Base-by-base conservation (phyloP, 495 filamentous ascomycete species). In the Penicillium soppii region DNA sequence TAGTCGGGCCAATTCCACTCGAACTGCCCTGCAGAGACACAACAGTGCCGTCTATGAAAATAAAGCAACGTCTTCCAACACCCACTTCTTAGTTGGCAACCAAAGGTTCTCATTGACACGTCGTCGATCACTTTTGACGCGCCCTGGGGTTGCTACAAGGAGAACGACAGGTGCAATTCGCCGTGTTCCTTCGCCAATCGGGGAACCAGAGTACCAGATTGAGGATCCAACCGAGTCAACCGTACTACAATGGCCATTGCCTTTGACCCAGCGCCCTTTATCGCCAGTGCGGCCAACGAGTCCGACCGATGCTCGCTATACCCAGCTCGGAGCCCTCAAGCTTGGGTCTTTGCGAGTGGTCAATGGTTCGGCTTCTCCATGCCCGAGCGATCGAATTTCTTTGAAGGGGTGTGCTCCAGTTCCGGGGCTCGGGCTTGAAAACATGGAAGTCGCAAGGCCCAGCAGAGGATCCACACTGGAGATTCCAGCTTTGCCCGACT, bases 271-370 rank as follows among this genome's bases (percentile, higher is more conserved):
- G 12, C 37, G 21, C 1, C 9, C 30, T 1, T 22, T 33, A 21
- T 23, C 53, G 12, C 53, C 54, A 16, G 32, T 44, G 7, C 67
- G 71, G 13, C 67, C 73, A 7, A 48, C 63, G 19, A 78, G 74
- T 36, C 77, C 77, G 13, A 61, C 52, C 19, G 72, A 71, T 39
- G 58, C 74, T 23, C 69, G 68, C 19, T 77, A 77, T 50, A 72
- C 73, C n/a, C 73, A 80, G 50, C 51, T 80, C 15, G 76, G 76
- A 26, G 72, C 73, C 2, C 61, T 80, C 20, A 74, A 73, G 35
- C 45, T 78, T 16, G 77, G 77, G 15, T 78, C 76, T 12, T 48
- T 80, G 40, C 70, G 75, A 12, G 71, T 80, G 3, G 77, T 78
- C 2, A 80, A 80, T 49, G 70, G 70, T 7, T 71, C 70, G 38